These are phyloP conservation scores for Chondrus crispus DNA, from an alignment of 23 red algal species.

Conservation along the genomic window DNA sequence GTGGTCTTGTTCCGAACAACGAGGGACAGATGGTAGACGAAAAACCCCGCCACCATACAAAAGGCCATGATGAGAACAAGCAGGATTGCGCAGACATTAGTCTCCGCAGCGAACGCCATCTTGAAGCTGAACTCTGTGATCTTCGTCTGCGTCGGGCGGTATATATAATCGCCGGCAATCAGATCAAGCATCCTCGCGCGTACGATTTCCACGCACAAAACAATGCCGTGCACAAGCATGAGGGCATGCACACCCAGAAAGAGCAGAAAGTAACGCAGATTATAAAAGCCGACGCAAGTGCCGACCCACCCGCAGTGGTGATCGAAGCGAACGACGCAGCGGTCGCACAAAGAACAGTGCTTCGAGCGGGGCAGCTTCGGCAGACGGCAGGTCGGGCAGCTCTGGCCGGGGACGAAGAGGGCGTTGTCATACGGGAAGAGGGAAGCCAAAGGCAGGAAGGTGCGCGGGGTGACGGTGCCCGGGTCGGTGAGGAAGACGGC, in stretches of 20 bases:
- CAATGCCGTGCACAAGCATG: constrained; percentile 41
- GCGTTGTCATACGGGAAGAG: constrained; percentile 24
- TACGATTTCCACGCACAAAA: constrained; percentile 40
- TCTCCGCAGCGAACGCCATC: constrained; percentile 34
- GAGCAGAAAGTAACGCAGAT: constrained; percentile 61
- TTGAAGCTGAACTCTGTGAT: constrained; percentile 30
- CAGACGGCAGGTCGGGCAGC: constrained; percentile 41
- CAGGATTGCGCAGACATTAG: constrained; percentile 12
- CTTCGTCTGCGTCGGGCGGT: not conserved
- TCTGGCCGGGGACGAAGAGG: not conserved
- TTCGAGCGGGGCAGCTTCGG: constrained; percentile 64
- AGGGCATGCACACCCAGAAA: constrained; percentile 70
- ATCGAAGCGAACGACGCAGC: constrained; percentile 77
- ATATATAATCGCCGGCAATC: constrained; percentile 11
- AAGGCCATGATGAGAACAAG: constrained; percentile 9
- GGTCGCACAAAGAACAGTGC: constrained; percentile 44
- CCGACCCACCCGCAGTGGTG: constrained; percentile 94
- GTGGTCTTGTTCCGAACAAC: constrained; percentile 53
- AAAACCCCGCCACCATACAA: constrained; percentile 14
- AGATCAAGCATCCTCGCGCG: constrained; percentile 14
- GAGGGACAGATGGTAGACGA: constrained; percentile 42
- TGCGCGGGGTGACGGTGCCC: not conserved
- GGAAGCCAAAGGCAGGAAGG: not conserved
- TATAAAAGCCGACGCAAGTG: constrained; percentile 78
- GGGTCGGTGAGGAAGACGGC: constrained; percentile 43